These are phyloP conservation scores for Cladobotryum protrusum DNA, from an alignment of 2,329 filamentous ascomycete genomes.

Conservation along the genomic window DNA sequence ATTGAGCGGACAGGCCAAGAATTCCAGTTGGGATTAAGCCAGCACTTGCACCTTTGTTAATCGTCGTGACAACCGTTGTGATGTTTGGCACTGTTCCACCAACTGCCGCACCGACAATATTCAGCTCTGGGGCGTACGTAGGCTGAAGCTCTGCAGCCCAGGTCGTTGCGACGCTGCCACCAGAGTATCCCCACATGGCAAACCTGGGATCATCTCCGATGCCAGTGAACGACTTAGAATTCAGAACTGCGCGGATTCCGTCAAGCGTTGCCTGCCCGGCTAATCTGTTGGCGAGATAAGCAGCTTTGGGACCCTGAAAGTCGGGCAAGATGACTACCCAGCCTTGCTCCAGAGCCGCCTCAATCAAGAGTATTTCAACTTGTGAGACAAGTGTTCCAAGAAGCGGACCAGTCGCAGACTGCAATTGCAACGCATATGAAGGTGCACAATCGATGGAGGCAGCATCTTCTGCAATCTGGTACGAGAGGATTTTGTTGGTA, in stretches of 20 bases:
- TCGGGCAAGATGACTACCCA: conserved; percentile 48
- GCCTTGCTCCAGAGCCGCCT: conserved; percentile 31
- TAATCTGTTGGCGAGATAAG: conserved; percentile 35
- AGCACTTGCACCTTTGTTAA: too few species aligned
- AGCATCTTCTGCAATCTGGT: conserved; percentile 36
- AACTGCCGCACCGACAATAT: conserved; percentile 18
- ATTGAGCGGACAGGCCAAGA: too few species aligned
- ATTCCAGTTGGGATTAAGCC: too few species aligned
- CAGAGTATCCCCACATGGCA: conserved; percentile 38
- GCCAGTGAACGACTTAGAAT: conserved; percentile 19
- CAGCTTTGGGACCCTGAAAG: conserved; percentile 36
- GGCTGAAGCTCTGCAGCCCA: conserved; percentile 10
- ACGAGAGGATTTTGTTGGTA: conserved; percentile 30
- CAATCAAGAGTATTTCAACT: conserved; percentile 17
- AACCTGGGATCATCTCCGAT: conserved; percentile 26
- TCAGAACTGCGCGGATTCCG: conserved; percentile 34
- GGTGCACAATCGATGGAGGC: conserved; percentile 29
- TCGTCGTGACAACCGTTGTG: too few species aligned
- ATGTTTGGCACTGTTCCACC: conserved; percentile 12
- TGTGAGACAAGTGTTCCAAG: conserved; percentile 28
- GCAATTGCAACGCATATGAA: conserved; percentile 18
- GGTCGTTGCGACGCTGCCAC: conserved; percentile 12
- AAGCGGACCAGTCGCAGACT: conserved; percentile 21
- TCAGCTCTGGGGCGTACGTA: conserved; percentile 20
- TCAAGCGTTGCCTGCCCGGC: conserved; percentile 39